Evolutionary conservation across 768 basidiomycete genomes (phyloP).

Genomic region (Coprinopsis strossmayeri): DNA sequence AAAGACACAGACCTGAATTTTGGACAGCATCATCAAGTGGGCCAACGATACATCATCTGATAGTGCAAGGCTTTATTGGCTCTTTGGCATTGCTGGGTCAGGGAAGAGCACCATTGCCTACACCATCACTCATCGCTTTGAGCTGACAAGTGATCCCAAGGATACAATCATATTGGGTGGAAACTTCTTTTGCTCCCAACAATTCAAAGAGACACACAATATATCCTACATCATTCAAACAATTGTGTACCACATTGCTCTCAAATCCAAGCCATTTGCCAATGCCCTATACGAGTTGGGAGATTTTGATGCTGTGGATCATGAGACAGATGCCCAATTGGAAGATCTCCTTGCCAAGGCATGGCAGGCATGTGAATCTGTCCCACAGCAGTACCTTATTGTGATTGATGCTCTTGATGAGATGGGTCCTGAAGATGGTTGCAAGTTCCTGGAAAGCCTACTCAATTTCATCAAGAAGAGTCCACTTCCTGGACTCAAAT

Average conservation of each 20-base stretch:
- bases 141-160: constrained; percentile 5
- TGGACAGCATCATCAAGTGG: constrained; percentile 17
- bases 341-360: constrained; percentile 3
- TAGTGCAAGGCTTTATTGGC: constrained; percentile 15
- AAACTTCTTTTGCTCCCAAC: constrained; percentile 20
- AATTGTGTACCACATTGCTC: constrained; percentile 13
- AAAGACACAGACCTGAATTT: constrained; percentile 19
- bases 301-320: constrained; percentile 6
- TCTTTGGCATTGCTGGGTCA: constrained; percentile 16
- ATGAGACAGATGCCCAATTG: constrained; percentile 1
- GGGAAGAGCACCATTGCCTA: constrained; percentile 23
- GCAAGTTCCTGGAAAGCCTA: constrained; percentile 13
- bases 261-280: constrained; percentile 10
- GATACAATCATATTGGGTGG: constrained; percentile 11
- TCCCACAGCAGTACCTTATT: constrained; percentile 12
- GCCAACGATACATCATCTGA: constrained; percentile 14
- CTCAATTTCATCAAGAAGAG: constrained; percentile 11
- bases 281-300: constrained; percentile 10
- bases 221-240: constrained; percentile 13
- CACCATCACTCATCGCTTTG: constrained; percentile 16
- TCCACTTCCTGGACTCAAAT: constrained; percentile 14
- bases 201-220: constrained; percentile 14
- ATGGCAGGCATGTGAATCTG: constrained; percentile 1
- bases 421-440: constrained; percentile 12
- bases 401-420: constrained; percentile 19